A percentile compares a stretch with the other conserved stretches of the same genome.
Evolutionary conservation across 2,329 filamentous ascomycete species (phyloP).

Genomic region (Sarocladium brachiariae): DNA sequence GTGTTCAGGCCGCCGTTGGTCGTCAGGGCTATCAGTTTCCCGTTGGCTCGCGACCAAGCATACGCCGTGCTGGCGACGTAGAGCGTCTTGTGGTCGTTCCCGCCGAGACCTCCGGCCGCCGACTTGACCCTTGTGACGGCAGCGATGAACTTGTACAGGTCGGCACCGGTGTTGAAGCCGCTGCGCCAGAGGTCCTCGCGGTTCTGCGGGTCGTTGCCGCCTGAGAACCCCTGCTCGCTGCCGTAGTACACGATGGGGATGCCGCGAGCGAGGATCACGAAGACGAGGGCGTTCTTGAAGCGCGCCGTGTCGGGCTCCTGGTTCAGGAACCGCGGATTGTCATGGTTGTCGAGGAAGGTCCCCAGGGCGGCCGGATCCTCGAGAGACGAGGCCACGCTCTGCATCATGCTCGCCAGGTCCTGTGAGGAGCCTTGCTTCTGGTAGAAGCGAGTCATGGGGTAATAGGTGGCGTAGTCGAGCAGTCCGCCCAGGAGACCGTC

Average conservation of each 20-base stretch:
- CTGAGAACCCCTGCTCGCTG: conserved; percentile 53
- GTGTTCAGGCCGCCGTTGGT: conserved; percentile 34
- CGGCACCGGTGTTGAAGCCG: conserved; percentile 35
- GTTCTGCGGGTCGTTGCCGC: conserved; percentile 40
- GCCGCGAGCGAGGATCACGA: conserved; percentile 53
- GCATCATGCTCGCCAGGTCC: conserved; percentile 32
- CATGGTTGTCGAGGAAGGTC: conserved; percentile 54
- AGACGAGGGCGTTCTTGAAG: conserved; percentile 54
- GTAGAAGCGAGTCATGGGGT: conserved; percentile 32
- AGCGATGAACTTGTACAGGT: conserved; percentile 39
- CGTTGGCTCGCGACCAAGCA: conserved; percentile 36
- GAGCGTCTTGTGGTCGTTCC: conserved; percentile 36
- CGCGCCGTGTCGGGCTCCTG: conserved; percentile 46
- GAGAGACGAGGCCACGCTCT: conserved; percentile 20
- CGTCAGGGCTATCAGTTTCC: conserved; percentile 37
- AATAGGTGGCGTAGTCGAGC: conserved; percentile 52
- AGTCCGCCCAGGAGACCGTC: conserved; percentile 49
- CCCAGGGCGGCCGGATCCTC: conserved; percentile 39
- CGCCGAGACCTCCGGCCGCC: conserved; percentile 35
- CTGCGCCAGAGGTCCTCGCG: conserved; percentile 55
- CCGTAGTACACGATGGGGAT: conserved; percentile 61
- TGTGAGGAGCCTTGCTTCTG: conserved; percentile 31
- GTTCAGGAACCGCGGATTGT: conserved; percentile 46
- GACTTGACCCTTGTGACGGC: conserved; percentile 38
- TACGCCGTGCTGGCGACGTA: conserved; percentile 35